These are phyloP conservation scores for Heimioporus sp. DNA, from an alignment of 768 basidiomycete species.

Conservation along the genomic window DNA sequence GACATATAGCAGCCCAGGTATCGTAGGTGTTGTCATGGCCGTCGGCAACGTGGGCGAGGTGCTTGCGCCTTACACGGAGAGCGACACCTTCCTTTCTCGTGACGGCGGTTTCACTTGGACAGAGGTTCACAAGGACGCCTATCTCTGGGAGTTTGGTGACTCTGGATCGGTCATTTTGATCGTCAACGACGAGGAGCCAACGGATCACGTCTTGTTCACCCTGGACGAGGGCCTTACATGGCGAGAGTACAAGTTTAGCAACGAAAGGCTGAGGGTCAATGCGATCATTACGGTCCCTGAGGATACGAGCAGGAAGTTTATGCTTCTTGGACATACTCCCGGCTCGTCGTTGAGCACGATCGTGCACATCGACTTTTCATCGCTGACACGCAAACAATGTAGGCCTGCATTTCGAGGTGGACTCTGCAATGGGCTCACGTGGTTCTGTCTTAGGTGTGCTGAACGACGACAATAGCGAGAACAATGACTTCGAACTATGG, in stretches of 20 bases:
- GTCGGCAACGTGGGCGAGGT: constrained; percentile 93
- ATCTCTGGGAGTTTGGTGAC: constrained; percentile 98
- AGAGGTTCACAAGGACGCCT: constrained; percentile 97
- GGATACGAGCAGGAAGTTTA: constrained; percentile 90
- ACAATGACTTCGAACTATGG: constrained; percentile 98
- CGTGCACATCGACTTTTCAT: constrained; percentile 85
- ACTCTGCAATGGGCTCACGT: not conserved
- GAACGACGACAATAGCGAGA: constrained; percentile 62
- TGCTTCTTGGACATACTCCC: constrained; percentile 70
- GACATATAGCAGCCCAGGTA: constrained; percentile 90
- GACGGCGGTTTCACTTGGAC: constrained; percentile 98
- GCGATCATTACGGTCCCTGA: constrained; percentile 84
- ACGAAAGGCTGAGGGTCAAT: constrained; percentile 69
- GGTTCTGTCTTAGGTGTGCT: constrained; percentile 54
- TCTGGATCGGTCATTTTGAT: constrained; percentile 92
- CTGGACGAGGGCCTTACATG: constrained; percentile 87
- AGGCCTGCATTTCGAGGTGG: constrained; percentile 26
- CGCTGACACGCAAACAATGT: constrained; percentile 78
- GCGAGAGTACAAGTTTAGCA: constrained; percentile 80
- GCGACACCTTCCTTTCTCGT: constrained; percentile 94
- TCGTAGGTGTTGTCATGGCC: constrained; percentile 91
- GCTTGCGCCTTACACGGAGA: constrained; percentile 77
- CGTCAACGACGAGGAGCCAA: constrained; percentile 93
- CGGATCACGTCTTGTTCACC: constrained; percentile 85
- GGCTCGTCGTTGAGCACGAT: constrained; percentile 46